phyloP scores from a whole-genome alignment of 1,284 basidiomycete species.

The Chalciporus sp. region DNA sequence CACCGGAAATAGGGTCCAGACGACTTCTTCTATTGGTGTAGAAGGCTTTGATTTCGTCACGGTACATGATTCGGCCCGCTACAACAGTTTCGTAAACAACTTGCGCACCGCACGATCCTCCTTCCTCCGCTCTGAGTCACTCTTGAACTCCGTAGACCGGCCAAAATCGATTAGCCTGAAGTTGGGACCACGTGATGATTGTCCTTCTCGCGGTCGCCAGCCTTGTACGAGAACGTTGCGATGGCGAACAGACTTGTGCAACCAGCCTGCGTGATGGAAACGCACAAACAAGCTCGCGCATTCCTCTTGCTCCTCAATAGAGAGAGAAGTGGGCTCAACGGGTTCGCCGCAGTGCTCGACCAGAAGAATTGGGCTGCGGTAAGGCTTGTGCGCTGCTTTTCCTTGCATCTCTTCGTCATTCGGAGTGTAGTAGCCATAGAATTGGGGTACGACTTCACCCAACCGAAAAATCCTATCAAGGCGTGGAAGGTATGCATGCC shows the following conservation, averaged over 20 bases:
- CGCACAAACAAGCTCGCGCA: slow-evolving; percentile 35
- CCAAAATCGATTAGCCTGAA: slow-evolving; percentile 46
- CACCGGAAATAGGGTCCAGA: no score
- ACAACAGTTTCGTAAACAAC: not conserved
- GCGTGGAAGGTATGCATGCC: slow-evolving; percentile 33
- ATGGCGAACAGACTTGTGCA: slow-evolving; percentile 38
- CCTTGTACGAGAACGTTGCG: slow-evolving; percentile 41
- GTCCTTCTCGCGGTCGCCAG: slow-evolving; percentile 33
- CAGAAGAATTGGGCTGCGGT: slow-evolving; percentile 37
- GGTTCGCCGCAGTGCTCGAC: slow-evolving; percentile 41
- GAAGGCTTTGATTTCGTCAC: no score
- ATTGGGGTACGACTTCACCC: slow-evolving; percentile 40
- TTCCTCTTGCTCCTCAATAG: slow-evolving; percentile 31
- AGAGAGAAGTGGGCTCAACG: slow-evolving; percentile 24
- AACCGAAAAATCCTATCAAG: slow-evolving; percentile 34
- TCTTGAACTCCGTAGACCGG: slow-evolving; percentile 21
- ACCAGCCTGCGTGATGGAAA: slow-evolving; percentile 35
- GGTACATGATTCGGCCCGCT: no score
- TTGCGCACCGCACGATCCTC: not conserved
- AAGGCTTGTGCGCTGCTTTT: not conserved
- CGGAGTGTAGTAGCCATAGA: slow-evolving; percentile 41
- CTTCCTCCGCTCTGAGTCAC: not conserved
- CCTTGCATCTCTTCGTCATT: not conserved
- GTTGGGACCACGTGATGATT: slow-evolving; percentile 23
- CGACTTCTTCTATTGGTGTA: no score